A percentile compares a stretch with the other conserved stretches of the same genome.
Evolutionary conservation across 345 rosid genomes (phyloP).

Genomic region (Melaleuca quinquenervia): DNA sequence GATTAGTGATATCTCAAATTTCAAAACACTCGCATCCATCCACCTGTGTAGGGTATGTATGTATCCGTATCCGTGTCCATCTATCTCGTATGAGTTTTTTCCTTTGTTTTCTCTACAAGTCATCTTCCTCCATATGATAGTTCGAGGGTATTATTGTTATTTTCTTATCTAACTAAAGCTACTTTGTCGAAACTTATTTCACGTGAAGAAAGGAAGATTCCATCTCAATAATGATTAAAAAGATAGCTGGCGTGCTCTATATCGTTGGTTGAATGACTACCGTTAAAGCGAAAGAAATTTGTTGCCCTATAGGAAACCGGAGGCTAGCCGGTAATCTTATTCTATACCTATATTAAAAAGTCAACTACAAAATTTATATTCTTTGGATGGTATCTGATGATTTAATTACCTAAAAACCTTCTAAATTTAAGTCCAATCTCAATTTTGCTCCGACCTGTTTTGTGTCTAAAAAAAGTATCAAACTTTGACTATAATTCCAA

Average conservation of each 20-base stretch:
- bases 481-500: neutral
- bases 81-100: neutral
- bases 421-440: neutral
- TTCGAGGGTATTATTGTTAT: neutral
- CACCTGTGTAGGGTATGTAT: neutral
- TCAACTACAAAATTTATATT: neutral
- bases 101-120: neutral
- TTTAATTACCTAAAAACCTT: neutral
- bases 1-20: neutral
- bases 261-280: neutral
- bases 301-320: neutral
- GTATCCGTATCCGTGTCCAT: neutral
- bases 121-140: neutral
- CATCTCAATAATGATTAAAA: neutral
- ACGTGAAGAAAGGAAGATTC: neutral
- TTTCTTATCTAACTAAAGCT: neutral
- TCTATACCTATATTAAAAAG: neutral
- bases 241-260: neutral
- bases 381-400: neutral
- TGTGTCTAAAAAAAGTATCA: neutral
- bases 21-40: neutral
- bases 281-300: neutral
- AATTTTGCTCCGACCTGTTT: accelerated
- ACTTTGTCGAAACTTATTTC: neutral
- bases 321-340: neutral